Base-by-base conservation (phyloP, 2,329 filamentous ascomycete genomes). In the Aureobasidium sp. region DNA sequence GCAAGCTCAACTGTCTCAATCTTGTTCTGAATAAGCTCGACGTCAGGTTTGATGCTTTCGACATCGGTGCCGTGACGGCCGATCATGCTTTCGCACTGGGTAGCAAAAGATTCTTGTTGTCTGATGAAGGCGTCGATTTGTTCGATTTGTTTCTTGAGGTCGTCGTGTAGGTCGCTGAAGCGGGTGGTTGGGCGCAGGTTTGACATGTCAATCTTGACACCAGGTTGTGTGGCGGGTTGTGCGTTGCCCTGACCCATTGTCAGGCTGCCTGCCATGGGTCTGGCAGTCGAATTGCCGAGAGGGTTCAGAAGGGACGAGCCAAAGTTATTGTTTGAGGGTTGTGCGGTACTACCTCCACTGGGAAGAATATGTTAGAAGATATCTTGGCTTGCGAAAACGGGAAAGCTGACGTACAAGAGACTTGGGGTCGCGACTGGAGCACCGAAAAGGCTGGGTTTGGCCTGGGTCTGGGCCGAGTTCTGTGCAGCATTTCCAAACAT, bases 171-270 rank as follows among this genome's bases (percentile, higher is more conserved):
- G 74, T 96, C 93, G 71, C 92, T 90, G 78, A 94, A 97, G 65
- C 94, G 90, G 3, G 92, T 96, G 0, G 92, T 96, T 17, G 89
- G 88, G 59, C 91, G 86, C 64, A 97, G 80, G 71, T 89, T 90
- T 68, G 84, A 84, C 59, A 89, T 76, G 74, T 94, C 89, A 69
- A 96, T 89, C 69, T 89, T 87, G 20, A 91, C 88, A 20, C 88
- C 90, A 0, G 87, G 71, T 27, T 86, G 17, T 67, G 64, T 59
- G 59, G 83, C 81, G 66, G 83, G 81, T 56, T 80, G 77, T 39
- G 66, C 47, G 60, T 69, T 70, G 65, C 77, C 74, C 67, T 82
- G 81, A 62, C 81, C 81, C 72, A 84, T 78, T 47, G 67, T 71
- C 12, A 75, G 69, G 12, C 63, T 65, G 39, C 69, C 68, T 32